These are phyloP conservation scores for Phytophthora tentaculata DNA, from an alignment of 352 stramenopile species.

Conservation along the genomic window DNA sequence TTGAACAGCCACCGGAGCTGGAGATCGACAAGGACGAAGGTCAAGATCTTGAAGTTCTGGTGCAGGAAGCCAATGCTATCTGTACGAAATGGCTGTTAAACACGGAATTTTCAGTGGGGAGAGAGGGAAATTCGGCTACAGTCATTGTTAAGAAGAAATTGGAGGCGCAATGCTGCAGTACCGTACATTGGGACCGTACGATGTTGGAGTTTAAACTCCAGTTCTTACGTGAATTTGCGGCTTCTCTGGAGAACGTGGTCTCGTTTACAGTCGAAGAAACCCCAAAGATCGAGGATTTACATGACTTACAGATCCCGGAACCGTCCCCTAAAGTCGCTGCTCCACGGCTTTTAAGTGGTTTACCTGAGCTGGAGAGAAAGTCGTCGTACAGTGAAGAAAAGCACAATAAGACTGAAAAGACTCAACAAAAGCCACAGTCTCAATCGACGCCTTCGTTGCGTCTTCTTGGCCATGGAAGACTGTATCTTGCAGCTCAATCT, in stretches of 20 bases:
- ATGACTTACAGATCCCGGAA: conserved; percentile 27
- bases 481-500: conserved; percentile 35
- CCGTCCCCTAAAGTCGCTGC: conserved; percentile 19
- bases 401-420: conserved; percentile 5
- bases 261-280: conserved; percentile 25
- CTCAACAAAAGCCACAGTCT: conserved; percentile 11
- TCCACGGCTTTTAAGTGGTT: conserved; percentile 26
- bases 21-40: conserved; percentile 29
- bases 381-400: conserved; percentile 19
- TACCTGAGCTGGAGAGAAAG: conserved; percentile 6
- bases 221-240: conserved; percentile 53
- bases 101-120: conserved; percentile 50
- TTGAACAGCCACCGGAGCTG: conserved; percentile 33
- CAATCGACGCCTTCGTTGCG: conserved; percentile 26
- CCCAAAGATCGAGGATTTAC: conserved; percentile 30
- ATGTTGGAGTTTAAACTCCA: conserved; percentile 56
- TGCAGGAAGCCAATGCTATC: conserved; percentile 69
- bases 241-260: conserved; percentile 44
- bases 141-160: conserved; percentile 63
- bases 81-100: conserved; percentile 58
- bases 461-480: conserved; percentile 39
- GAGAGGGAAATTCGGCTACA: conserved; percentile 1
- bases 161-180: conserved; percentile 44
- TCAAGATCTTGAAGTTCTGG: conserved; percentile 33
- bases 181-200: conserved; percentile 48